Conservation (phyloP, 2,329 filamentous ascomycete species). For the Penicillium sp. region DNA sequence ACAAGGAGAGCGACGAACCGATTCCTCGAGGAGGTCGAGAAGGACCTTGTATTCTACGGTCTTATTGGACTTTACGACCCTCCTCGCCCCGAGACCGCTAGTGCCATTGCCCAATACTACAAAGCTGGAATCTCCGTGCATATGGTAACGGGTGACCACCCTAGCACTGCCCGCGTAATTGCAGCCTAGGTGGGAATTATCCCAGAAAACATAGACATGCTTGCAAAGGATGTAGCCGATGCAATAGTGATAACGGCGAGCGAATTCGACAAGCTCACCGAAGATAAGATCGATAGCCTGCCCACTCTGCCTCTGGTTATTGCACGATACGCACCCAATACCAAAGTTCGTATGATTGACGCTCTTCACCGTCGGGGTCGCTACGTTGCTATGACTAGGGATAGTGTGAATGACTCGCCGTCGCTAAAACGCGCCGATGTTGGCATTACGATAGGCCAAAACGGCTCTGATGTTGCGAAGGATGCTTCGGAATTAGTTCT, state of each 20-base stretch:
- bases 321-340: constrained; percentile 54
- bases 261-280: constrained; percentile 71
- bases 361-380: constrained; percentile 52
- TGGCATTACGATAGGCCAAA: constrained; percentile 78
- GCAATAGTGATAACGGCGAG: constrained; percentile 69
- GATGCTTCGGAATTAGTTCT: constrained; percentile 60
- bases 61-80: constrained; percentile 83
- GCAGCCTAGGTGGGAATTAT: constrained; percentile 75
- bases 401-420: constrained; percentile 82
- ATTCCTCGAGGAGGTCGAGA: constrained; percentile 56
- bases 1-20: constrained; percentile 16
- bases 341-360: constrained; percentile 84
- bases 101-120: constrained; percentile 64
- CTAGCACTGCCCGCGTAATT: constrained; percentile 71
- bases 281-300: constrained; percentile 63
- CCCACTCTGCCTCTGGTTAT: constrained; percentile 55
- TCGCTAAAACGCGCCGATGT: constrained; percentile 77
- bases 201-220: constrained; percentile 54
- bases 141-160: constrained; percentile 81
- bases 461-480: constrained; percentile 79
- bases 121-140: constrained; percentile 71
- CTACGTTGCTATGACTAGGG: constrained; percentile 84
- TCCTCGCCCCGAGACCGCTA: constrained; percentile 72
- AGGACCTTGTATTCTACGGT: constrained; percentile 67
- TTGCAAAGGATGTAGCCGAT: constrained; percentile 60